These are phyloP conservation scores for Coemansia sp. DNA, from an alignment of 192 early-diverging fungal species.

Conservation along the genomic window DNA sequence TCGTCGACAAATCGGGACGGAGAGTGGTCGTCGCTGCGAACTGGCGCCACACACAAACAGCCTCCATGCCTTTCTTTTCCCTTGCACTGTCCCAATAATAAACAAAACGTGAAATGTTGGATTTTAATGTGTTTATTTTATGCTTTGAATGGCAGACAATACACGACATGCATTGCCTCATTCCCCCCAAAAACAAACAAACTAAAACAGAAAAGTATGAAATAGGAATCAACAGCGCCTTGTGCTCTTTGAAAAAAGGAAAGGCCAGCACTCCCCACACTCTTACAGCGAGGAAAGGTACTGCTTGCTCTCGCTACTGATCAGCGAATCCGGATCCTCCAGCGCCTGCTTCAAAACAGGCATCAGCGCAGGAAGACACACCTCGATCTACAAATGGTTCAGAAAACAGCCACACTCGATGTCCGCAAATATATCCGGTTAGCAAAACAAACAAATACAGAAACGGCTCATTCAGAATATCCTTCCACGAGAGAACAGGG, in stretches of 20 bases:
- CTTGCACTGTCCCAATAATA: no score
- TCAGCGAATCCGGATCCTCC: conserved; percentile 37
- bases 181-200: background rate
- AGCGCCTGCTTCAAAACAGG: conserved; percentile 51
- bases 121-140: background rate
- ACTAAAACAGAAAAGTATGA: background rate
- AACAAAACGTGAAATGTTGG: no score
- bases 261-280: background rate
- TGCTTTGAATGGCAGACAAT: background rate
- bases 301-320: conserved; percentile 49
- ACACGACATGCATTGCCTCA: background rate
- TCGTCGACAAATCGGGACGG: conserved; percentile 1
- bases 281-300: conserved; percentile 33
- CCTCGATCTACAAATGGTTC: conserved; percentile 37
- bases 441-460: background rate
- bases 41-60: background rate
- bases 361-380: conserved; percentile 29
- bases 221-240: no score
- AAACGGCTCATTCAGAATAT: background rate
- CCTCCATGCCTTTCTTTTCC: no score
- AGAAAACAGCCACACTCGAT: background rate
- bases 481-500: background rate
- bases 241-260: background rate
- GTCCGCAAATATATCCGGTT: background rate
- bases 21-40: background rate